These are phyloP conservation scores for Heliamphora pulchella DNA, from an alignment of 179 eudicot genomes.

Conservation along the genomic window DNA sequence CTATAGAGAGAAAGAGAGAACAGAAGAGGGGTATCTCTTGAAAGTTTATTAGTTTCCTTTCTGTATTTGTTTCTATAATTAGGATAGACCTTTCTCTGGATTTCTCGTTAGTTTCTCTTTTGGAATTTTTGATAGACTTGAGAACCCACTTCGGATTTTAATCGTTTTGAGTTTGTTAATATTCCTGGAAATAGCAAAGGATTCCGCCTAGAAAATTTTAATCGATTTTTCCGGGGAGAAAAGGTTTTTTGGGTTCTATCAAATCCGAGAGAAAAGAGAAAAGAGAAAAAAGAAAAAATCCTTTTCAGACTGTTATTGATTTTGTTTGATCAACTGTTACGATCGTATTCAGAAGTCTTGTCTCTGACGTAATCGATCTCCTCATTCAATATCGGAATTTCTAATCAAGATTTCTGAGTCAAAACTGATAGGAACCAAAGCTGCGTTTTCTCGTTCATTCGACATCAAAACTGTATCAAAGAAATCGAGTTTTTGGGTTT, in stretches of 20 bases:
- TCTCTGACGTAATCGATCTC: conserved; percentile 13
- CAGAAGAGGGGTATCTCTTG: background rate
- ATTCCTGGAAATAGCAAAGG: background rate
- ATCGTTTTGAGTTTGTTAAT: background rate
- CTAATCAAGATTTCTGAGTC: background rate
- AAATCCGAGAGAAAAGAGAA: background rate
- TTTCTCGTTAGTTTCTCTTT: background rate
- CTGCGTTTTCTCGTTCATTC: background rate
- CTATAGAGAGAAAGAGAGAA: background rate
- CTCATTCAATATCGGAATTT: background rate
- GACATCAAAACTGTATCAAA: background rate
- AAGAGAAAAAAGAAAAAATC: background rate
- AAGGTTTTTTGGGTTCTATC: background rate
- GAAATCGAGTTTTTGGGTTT: background rate
- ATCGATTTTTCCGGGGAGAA: too few relatives aligned
- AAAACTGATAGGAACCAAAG: background rate
- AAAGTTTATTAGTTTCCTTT: background rate
- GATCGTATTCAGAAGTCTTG: conserved; percentile 5
- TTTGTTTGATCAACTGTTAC: conserved; percentile 2
- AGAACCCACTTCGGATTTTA: background rate
- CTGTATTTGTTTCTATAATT: background rate
- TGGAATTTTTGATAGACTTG: background rate
- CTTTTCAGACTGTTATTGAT: background rate
- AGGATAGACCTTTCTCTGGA: background rate
- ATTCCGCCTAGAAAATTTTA: background rate